Base-by-base conservation (phyloP, 441 rosid genomes). In the Francoa sonchifolia region DNA sequence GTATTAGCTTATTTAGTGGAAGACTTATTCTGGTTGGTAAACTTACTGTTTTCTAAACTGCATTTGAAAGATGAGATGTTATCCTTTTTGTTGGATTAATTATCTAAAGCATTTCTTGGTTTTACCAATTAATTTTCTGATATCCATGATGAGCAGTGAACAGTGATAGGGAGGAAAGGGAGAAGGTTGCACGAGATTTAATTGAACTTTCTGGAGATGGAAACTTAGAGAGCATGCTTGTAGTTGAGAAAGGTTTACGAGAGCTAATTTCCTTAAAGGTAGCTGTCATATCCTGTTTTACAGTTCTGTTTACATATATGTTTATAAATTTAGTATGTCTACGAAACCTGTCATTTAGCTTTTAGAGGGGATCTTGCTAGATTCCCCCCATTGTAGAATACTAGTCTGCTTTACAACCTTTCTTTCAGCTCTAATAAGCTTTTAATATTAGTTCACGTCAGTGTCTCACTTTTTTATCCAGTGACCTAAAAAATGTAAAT, bases 201-300 rank as follows among this genome's bases (percentile, higher is more conserved):
- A 63, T 38, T 37, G 82, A 69, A 47, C 55, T 48, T 46, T 70
- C 80, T 15, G 82, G 75, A 29, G 98, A 75, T 27, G 72, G 87
- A 43, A 77, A 58, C 52, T 36, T 85, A 0, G 98, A 85, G 56
- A 79, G 80, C 76, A 69, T 85, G 92, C 64, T 89, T 52, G 44
- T 65, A 47, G 95, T 75, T 1, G 98, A 89, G 77, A 79, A 71
- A 71, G 95, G 98, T 66, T 59, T 89, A 59, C 66, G 76, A 22
- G 95, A 89, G 74, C 59, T 79, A 54, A 80, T 82, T 62, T 57
- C 76, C 32, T 50, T 89, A 7, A 89, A 79, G 95, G 95, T 87
- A 37, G 55, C 38, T 47, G 10, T 27, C 36, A 19, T 36, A 45
- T 52, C 52, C 55, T 54, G 12, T 33, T 22, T 30, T 27, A 16